These are phyloP conservation scores for Plenodomus tracheiphilus DNA, from an alignment of 2,329 filamentous ascomycete species.

Conservation along the genomic window DNA sequence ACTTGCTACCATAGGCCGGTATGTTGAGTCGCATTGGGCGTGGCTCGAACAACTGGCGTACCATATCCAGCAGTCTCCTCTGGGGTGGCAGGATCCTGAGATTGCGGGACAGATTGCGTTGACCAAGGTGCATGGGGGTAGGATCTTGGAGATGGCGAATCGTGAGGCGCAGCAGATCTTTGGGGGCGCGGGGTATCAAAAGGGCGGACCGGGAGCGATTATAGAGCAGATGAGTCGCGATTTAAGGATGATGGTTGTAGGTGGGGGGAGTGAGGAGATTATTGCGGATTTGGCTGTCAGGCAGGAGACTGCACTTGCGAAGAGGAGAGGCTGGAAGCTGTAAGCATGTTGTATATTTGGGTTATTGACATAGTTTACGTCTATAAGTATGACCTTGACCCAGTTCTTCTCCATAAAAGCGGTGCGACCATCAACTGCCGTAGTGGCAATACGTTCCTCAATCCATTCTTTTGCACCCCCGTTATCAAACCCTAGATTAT, in stretches of 20 bases:
- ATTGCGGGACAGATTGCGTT: constrained; percentile 47
- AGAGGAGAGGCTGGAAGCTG: constrained; percentile 51
- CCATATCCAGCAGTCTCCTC: constrained; percentile 52
- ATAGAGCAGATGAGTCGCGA: constrained; percentile 60
- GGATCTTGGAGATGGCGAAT: constrained; percentile 55
- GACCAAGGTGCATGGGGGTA: constrained; percentile 56
- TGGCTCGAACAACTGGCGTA: constrained; percentile 65
- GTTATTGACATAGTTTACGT: background rate
- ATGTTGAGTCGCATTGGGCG: constrained; percentile 64
- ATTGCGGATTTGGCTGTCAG: constrained; percentile 57
- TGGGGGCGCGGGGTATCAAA: constrained; percentile 58
- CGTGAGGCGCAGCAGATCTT: constrained; percentile 60
- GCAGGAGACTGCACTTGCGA: constrained; percentile 49
- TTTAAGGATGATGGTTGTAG: constrained; percentile 58
- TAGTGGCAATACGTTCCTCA: no score
- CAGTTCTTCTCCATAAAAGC: no score
- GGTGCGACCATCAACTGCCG: no score
- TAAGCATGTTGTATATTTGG: constrained; percentile 12
- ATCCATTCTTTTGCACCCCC: no score
- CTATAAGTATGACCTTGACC: no score
- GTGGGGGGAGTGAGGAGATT: constrained; percentile 59
- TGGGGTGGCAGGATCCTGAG: constrained; percentile 44
- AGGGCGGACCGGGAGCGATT: constrained; percentile 52
- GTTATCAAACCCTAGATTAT: background rate
- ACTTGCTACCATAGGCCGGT: constrained; percentile 61